Percentiles rank a stretch among this genome's conserved stretches.
Conservation (phyloP, 306 rosid genomes). For the Quercus gilva region DNA sequence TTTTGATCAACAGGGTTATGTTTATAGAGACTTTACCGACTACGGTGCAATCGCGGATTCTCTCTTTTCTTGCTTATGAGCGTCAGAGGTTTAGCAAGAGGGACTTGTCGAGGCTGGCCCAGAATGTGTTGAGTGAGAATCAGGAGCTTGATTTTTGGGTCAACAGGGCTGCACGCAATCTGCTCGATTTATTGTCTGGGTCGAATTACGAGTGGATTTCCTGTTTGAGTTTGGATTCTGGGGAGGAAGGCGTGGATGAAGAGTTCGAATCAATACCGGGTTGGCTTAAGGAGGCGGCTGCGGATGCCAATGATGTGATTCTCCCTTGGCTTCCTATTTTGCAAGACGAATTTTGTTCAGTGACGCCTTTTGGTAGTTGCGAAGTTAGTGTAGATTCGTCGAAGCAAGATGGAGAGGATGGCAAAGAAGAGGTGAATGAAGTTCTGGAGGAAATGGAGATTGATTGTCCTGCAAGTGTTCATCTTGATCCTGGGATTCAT, state of each 20-base stretch:
- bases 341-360: slow-evolving; percentile 14
- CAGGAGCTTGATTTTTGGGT: slow-evolving; percentile 36
- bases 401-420: slow-evolving; percentile 10
- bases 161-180: slow-evolving; percentile 24
- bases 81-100: slow-evolving; percentile 16
- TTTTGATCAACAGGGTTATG: slow-evolving; percentile 28
- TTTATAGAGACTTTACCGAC: slow-evolving; percentile 36
- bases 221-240: slow-evolving; percentile 29
- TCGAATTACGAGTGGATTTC: slow-evolving; percentile 35
- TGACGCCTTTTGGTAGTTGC: neutral
- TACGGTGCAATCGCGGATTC: slow-evolving; percentile 32
- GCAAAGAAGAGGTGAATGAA: slow-evolving; percentile 23
- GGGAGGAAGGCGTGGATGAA: slow-evolving; percentile 15
- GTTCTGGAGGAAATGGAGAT: slow-evolving; percentile 18
- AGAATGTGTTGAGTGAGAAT: slow-evolving; percentile 17
- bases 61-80: slow-evolving; percentile 31
- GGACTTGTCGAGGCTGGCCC: slow-evolving; percentile 29
- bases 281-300: slow-evolving; percentile 23
- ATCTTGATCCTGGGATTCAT: slow-evolving; percentile 24
- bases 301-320: neutral
- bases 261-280: slow-evolving; percentile 37
- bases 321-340: slow-evolving; percentile 40
- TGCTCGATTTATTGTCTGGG: slow-evolving; percentile 33
- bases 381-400: neutral
- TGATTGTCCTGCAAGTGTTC: slow-evolving; percentile 10